A percentile compares a stretch with the other conserved stretches of the same genome.
These are phyloP conservation scores for Akanthomyces dipterigenus DNA, from an alignment of 2,329 filamentous ascomycete genomes.

Conservation along the genomic window DNA sequence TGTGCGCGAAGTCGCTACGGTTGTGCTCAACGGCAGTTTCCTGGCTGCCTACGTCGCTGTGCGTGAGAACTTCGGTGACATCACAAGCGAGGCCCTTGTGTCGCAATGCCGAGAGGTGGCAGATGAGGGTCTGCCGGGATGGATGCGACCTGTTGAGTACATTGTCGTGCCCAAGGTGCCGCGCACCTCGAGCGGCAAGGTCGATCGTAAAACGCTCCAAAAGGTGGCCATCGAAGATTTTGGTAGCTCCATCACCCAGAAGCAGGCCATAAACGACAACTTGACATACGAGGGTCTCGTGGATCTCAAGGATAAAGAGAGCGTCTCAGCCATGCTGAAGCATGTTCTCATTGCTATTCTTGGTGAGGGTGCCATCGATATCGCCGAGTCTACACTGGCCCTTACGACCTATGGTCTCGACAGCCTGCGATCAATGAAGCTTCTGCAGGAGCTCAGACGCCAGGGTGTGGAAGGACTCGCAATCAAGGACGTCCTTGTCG, in stretches of 20 bases:
- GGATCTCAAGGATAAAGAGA: background rate
- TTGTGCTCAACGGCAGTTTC: conserved; percentile 32
- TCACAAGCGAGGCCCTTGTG: background rate
- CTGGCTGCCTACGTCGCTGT: conserved; percentile 10
- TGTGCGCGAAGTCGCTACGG: conserved; percentile 35
- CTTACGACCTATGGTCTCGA: conserved; percentile 10
- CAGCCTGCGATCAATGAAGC: conserved; percentile 9
- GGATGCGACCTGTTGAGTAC: conserved; percentile 12
- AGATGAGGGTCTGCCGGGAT: conserved; percentile 5
- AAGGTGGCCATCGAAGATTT: conserved; percentile 6
- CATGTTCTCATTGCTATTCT: conserved; percentile 5
- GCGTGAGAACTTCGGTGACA: background rate
- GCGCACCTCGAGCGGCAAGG: conserved; percentile 10
- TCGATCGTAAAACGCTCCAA: conserved; percentile 8
- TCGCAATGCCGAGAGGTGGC: conserved; percentile 5
- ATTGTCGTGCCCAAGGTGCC: conserved; percentile 7
- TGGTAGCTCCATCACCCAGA: conserved; percentile 9
- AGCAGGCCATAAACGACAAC: conserved; percentile 1
- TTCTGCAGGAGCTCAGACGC: conserved; percentile 8
- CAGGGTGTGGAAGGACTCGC: conserved; percentile 6
- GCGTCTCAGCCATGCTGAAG: conserved; percentile 2
- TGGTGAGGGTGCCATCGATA: background rate
- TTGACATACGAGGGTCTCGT: background rate
- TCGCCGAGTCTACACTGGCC: background rate
- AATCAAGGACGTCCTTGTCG: conserved; percentile 8